Percentiles rank a stretch among this genome's conserved stretches.
Conservation (phyloP, 1,284 basidiomycete species). For the Marasmius fiardii region DNA sequence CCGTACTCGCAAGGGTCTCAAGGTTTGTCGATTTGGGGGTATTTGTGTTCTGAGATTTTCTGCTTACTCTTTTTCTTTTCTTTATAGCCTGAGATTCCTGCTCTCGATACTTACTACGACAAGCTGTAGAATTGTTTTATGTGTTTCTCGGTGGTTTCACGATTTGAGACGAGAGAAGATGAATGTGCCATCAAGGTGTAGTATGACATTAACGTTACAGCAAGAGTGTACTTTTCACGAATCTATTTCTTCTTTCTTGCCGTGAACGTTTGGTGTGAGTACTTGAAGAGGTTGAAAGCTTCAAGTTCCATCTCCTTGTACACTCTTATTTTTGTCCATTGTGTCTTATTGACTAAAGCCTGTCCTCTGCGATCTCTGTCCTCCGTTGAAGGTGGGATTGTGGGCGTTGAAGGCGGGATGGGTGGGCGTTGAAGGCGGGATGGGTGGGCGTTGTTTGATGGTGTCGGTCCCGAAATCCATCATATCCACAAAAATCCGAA, state of each 20-base stretch:
- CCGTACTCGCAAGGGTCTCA: conserved; percentile 91
- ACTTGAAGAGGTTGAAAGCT: no score
- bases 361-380: no score
- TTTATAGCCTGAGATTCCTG: conserved; percentile 73
- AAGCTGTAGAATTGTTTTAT: conserved; percentile 53
- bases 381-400: no score
- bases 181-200: background rate
- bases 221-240: background rate
- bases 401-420: no score
- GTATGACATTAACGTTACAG: background rate
- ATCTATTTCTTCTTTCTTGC: background rate
- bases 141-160: background rate
- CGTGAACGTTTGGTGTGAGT: no score
- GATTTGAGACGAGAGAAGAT: background rate
- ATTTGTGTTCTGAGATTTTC: background rate
- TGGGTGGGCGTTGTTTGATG: no score
- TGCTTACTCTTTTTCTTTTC: conserved; percentile 24
- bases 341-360: background rate
- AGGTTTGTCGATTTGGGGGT: conserved; percentile 44
- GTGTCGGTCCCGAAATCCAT: no score
- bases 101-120: conserved; percentile 90
- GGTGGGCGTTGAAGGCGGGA: no score
- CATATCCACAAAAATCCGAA: no score
- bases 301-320: no score
- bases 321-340: background rate